These are phyloP conservation scores for Suillus decipiens DNA, from an alignment of 768 basidiomycete genomes.

Conservation along the genomic window DNA sequence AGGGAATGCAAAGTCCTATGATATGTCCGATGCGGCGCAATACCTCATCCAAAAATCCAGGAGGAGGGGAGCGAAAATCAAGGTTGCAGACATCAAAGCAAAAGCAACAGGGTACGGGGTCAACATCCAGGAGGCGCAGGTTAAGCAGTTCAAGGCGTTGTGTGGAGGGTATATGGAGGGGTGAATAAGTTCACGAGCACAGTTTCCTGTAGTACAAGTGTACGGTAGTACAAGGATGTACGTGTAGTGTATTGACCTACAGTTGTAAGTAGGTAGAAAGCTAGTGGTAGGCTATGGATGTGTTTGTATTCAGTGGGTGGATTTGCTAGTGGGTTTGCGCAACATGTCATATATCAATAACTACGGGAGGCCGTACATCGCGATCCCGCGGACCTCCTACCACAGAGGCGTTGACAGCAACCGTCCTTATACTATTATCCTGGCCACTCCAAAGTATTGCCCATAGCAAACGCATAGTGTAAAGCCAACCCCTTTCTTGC, in stretches of 20 bases:
- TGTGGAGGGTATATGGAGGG: background rate
- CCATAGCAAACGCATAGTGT: background rate
- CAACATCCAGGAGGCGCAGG: background rate
- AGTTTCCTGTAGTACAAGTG: background rate
- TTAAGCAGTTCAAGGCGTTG: background rate
- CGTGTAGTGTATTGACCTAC: background rate
- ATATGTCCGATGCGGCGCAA: constrained; percentile 16
- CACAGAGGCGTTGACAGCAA: background rate
- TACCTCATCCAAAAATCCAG: constrained; percentile 12
- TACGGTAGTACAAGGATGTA: background rate
- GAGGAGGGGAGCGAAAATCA: background rate
- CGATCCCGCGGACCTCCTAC: background rate
- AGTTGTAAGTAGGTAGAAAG: background rate
- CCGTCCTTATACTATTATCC: background rate
- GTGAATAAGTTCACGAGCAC: background rate
- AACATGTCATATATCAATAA: background rate
- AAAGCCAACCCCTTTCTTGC: background rate
- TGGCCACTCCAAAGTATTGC: background rate
- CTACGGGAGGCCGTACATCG: background rate
- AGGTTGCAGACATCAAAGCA: background rate
- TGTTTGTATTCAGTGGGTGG: background rate
- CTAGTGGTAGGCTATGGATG: no score
- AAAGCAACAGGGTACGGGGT: background rate
- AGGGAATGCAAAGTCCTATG: constrained; percentile 11
- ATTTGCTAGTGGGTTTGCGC: background rate